Percentiles rank a stretch among this genome's conserved stretches.
Conservation (phyloP, 2,329 filamentous ascomycete species). For the Gliomastix tumulicola region DNA sequence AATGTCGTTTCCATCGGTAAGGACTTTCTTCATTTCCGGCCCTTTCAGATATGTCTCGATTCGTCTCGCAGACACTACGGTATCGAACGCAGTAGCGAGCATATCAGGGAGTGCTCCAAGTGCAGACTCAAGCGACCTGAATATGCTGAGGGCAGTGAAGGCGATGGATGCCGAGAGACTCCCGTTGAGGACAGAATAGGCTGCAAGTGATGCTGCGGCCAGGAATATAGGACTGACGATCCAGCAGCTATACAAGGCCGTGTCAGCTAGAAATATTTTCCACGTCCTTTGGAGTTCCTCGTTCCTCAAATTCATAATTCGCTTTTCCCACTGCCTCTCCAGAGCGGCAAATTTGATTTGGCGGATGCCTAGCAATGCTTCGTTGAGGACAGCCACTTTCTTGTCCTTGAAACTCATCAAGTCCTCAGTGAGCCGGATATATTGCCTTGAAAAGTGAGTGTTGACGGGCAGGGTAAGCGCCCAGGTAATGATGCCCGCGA, state of each 20-base stretch:
- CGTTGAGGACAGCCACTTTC: conserved; percentile 69
- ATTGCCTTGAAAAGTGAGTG: conserved; percentile 56
- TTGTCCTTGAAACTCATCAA: conserved; percentile 71
- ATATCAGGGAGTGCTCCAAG: conserved; percentile 67
- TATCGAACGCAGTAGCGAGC: conserved; percentile 63
- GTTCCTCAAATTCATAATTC: conserved; percentile 55
- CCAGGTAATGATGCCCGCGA: conserved; percentile 59
- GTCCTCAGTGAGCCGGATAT: conserved; percentile 56
- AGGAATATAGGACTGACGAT: conserved; percentile 67
- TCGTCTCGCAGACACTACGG: conserved; percentile 63
- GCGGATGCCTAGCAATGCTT: conserved; percentile 70
- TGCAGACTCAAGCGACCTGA: conserved; percentile 65
- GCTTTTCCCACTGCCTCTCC: conserved; percentile 67
- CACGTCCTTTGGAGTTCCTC: conserved; percentile 62
- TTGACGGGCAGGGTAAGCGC: conserved; percentile 62
- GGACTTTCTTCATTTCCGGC: conserved; percentile 53
- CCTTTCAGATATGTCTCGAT: conserved; percentile 65
- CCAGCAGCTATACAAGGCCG: conserved; percentile 60
- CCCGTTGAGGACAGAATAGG: conserved; percentile 59
- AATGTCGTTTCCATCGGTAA: conserved; percentile 50
- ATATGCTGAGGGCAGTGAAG: conserved; percentile 71
- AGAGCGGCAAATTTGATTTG: conserved; percentile 82
- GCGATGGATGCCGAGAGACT: conserved; percentile 64
- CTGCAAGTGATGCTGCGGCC: conserved; percentile 61
- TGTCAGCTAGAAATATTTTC: conserved; percentile 58